Evolutionary conservation across 441 rosid genomes (phyloP).

Genomic region (Euphorbia schlechtendalii): DNA sequence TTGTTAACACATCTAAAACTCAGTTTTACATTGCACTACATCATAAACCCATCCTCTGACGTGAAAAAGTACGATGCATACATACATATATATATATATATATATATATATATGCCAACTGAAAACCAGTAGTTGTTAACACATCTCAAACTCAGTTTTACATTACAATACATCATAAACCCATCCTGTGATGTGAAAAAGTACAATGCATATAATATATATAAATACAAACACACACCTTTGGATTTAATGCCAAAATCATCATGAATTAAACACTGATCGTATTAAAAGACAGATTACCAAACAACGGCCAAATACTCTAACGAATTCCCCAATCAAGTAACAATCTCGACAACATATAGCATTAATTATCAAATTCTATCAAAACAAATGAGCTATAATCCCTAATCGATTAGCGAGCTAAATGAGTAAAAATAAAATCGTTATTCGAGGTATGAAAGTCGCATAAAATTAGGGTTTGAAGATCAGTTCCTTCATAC

Average conservation of each 20-base stretch:
- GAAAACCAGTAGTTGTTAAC: background rate
- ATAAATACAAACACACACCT: too few relatives aligned
- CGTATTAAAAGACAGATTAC: background rate
- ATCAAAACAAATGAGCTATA: background rate
- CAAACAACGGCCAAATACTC: background rate
- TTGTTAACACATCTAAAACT: background rate
- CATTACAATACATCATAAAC: background rate
- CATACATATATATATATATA: background rate
- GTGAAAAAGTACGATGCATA: background rate
- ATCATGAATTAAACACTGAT: background rate
- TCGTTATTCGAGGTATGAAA: background rate
- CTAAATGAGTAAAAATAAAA: background rate
- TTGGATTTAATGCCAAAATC: background rate
- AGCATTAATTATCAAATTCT: background rate
- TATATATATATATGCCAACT: too few relatives aligned
- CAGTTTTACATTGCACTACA: background rate
- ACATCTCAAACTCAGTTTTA: background rate
- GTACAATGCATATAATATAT: too few relatives aligned
- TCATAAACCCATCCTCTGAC: background rate
- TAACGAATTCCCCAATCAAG: background rate
- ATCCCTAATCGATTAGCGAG: conserved; percentile 7
- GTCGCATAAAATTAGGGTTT: background rate
- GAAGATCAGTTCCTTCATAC: background rate
- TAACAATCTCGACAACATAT: background rate
- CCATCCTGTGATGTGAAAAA: background rate